Evolutionary conservation across 805 yeast genomes (phyloP).

Genomic region (Debaryomyces tyrocola): DNA sequence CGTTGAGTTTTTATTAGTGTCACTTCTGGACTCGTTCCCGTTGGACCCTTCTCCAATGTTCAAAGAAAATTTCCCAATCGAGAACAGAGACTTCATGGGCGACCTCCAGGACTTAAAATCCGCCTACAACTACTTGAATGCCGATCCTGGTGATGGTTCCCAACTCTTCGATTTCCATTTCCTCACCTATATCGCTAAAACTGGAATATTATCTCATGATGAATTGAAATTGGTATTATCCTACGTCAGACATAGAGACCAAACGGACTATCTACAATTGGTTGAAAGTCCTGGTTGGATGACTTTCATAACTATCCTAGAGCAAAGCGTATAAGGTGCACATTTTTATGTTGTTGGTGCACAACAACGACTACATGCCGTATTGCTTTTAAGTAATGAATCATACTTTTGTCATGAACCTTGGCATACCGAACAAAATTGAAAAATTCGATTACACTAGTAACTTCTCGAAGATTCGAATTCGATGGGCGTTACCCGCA

Average conservation of each 20-base stretch:
- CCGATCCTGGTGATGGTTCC: slow-evolving; percentile 26
- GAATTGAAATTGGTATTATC: slow-evolving; percentile 54
- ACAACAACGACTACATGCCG: not conserved
- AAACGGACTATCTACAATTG: slow-evolving; percentile 49
- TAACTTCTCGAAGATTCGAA: slow-evolving; percentile 9
- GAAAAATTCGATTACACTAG: not conserved
- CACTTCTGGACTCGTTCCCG: slow-evolving; percentile 93
- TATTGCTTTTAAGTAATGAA: not conserved
- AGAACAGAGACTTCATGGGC: slow-evolving; percentile 76
- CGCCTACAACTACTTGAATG: slow-evolving; percentile 51
- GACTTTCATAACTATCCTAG: slow-evolving; percentile 59
- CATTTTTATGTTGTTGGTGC: not conserved
- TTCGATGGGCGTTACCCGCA: slow-evolving; percentile 7
- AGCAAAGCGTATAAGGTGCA: slow-evolving; percentile 26
- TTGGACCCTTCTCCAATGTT: slow-evolving; percentile 56
- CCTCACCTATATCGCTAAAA: slow-evolving; percentile 53
- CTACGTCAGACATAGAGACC: slow-evolving; percentile 44
- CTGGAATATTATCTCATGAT: slow-evolving; percentile 55
- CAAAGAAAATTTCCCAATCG: slow-evolving; percentile 63
- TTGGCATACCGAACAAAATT: not conserved
- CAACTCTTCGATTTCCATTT: slow-evolving; percentile 74
- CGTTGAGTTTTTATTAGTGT: slow-evolving; percentile 82
- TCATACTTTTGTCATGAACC: not conserved
- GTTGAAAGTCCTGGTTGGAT: slow-evolving; percentile 79
- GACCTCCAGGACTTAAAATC: slow-evolving; percentile 65